Base-by-base conservation (phyloP, 768 basidiomycete genomes). In the Boletus huronensis region DNA sequence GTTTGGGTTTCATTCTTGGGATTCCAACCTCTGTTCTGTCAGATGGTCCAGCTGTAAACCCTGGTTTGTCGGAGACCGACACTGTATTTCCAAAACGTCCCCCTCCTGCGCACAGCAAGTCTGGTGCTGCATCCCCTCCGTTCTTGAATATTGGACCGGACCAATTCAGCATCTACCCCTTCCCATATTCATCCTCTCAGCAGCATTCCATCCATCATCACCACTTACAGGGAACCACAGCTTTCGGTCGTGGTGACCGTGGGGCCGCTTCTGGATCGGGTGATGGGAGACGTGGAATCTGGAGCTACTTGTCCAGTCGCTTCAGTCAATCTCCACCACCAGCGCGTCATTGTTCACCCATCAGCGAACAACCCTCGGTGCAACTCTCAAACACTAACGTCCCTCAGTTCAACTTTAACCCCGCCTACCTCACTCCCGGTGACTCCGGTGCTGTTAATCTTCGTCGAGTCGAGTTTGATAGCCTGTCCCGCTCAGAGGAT, bases 401-500 rank as follows among this genome's bases (percentile, higher is more conserved):
- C 23, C 23, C 23, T 25, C 23, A 2, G 23, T 25, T 25, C 23
- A 25, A 25, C 23, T 25, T 25, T 2, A 25, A 25, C 23, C 23
- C 23, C n/a, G 67, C 75, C 63, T 78, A 76, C 57, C 73, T 80
- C n/a, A n/a, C n/a, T n/a, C n/a, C n/a, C n/a, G n/a, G n/a, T 5
- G 69, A 65, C 50, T 46, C 53, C 38, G 58, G 60, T 23, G 73
- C 68, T 29, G 61, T 70, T 29, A 46, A 55, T 47, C 58, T 85
- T n/a, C 78, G 82, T 48, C 77, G 84, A 19, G 71, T 73, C 47
- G 79, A 77, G 58, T 82, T 81, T 10, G 82, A 83, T 52, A 47
- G 59, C 16, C 75, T 76, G 19, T 79, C 79, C 32, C 82, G 84
- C 57, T 83, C 82, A 38, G 87, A 89, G 67, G 88, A 88, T 62